Conservation (phyloP, 225 moss, liverwort and hornwort species). For the Sphagnum contortum region DNA sequence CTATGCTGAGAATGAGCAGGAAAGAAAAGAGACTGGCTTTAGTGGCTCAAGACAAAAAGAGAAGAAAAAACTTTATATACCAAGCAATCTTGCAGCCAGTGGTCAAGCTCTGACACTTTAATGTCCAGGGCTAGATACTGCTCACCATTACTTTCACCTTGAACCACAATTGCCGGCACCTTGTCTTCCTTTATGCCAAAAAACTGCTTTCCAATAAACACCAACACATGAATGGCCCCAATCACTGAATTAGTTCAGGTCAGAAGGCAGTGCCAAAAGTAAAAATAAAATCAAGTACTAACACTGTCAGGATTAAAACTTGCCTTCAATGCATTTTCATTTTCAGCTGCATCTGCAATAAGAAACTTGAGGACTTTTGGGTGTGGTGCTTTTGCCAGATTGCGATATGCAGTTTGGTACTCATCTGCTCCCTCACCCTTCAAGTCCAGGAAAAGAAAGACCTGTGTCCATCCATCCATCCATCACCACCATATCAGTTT, state of each 20-base stretch:
- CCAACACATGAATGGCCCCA: not conserved
- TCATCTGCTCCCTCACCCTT: slow-evolving; percentile 35
- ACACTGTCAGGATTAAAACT: not conserved
- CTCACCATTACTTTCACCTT: slow-evolving; percentile 36
- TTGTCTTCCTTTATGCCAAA: slow-evolving; percentile 57
- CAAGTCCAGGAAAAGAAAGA: slow-evolving; percentile 62
- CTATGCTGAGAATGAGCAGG: too few relatives aligned
- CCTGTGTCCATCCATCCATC: slow-evolving; percentile 26
- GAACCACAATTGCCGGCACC: slow-evolving; percentile 73
- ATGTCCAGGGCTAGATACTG: slow-evolving; percentile 48
- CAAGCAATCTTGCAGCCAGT: slow-evolving; percentile 60
- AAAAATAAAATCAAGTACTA: not conserved
- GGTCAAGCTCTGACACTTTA: slow-evolving; percentile 40
- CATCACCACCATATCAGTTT: not conserved
- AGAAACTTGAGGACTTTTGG: slow-evolving; percentile 64
- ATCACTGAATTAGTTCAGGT: too few relatives aligned
- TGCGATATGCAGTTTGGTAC: slow-evolving; percentile 31
- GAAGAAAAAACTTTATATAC: slow-evolving; percentile 7
- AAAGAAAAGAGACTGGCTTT: too few relatives aligned
- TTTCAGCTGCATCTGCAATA: slow-evolving; percentile 43
- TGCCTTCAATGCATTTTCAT: slow-evolving; percentile 76
- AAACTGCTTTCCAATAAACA: slow-evolving; percentile 36
- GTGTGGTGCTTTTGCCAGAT: slow-evolving; percentile 54
- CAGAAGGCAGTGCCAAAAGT: too few relatives aligned
- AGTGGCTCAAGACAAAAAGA: too few relatives aligned